Evolutionary conservation across 371 early-diverging fungal species (phyloP).

Genomic region (Sporodiniella umbellata): DNA sequence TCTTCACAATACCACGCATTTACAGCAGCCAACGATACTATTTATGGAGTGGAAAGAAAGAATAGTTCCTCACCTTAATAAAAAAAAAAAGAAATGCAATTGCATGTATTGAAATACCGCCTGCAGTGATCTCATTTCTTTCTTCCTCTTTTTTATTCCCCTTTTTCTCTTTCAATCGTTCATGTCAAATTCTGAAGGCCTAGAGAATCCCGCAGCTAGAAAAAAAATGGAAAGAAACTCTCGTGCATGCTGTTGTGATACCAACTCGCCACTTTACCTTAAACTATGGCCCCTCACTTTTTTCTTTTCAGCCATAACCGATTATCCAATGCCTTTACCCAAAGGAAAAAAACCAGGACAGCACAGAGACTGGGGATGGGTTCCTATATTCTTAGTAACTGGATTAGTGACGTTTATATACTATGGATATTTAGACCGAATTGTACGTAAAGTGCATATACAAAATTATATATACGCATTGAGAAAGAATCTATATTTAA

Average conservation of each 20-base stretch:
- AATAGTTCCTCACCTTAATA: constrained; percentile 8
- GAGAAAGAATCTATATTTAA: too few species aligned
- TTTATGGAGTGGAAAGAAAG: constrained; percentile 27
- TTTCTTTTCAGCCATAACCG: constrained; percentile 30
- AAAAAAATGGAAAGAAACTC: too few species aligned
- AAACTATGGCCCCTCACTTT: constrained; percentile 30
- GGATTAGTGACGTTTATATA: constrained; percentile 19
- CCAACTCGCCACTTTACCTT: constrained; percentile 25
- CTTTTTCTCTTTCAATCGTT: constrained; percentile 5
- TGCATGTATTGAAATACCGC: constrained; percentile 10
- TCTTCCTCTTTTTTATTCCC: constrained; percentile 1
- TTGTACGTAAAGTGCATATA: constrained; percentile 19
- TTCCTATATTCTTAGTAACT: constrained; percentile 26
- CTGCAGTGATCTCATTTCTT: not conserved
- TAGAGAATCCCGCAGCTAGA: constrained; percentile 6
- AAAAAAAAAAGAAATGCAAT: not conserved
- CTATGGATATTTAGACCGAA: constrained; percentile 21
- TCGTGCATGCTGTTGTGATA: constrained; percentile 23
- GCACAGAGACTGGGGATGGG: constrained; percentile 34
- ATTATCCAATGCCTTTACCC: constrained; percentile 34
- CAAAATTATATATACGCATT: constrained; percentile 5
- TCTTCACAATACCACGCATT: constrained; percentile 24
- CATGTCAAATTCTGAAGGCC: constrained; percentile 21
- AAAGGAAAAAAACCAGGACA: constrained; percentile 33
- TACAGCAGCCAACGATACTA: constrained; percentile 30